Percentiles rank a stretch among this genome's conserved stretches.
phyloP scores from a whole-genome alignment of 768 basidiomycete species.

The Sarcomyxa edulis region DNA sequence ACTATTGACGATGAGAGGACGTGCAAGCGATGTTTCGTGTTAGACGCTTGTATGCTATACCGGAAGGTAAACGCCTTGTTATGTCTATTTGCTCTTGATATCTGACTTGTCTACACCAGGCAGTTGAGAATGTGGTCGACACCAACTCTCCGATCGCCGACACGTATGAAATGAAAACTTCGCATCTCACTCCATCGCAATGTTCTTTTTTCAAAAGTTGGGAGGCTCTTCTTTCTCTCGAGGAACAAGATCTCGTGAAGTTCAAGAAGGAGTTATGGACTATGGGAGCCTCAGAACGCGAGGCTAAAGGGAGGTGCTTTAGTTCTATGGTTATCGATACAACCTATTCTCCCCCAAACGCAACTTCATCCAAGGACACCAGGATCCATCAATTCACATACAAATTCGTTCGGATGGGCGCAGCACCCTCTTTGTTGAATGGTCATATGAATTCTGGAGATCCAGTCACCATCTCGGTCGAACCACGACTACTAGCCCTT shows the following conservation, averaged over 20 bases:
- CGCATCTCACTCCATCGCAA: slow-evolving; percentile 67
- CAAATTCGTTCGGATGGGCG: slow-evolving; percentile 44
- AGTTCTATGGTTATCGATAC: slow-evolving; percentile 66
- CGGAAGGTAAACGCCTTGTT: slow-evolving; percentile 52
- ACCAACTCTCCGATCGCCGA: slow-evolving; percentile 50
- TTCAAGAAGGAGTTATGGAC: slow-evolving; percentile 95
- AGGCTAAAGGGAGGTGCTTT: slow-evolving; percentile 81
- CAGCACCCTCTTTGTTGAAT: slow-evolving; percentile 50
- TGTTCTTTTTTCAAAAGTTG: slow-evolving; percentile 82
- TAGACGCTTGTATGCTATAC: slow-evolving; percentile 92
- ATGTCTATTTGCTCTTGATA: slow-evolving; percentile 7
- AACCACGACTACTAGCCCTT: slow-evolving; percentile 80
- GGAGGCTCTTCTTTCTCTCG: slow-evolving; percentile 79
- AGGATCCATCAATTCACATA: slow-evolving; percentile 82
- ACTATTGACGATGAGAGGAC: slow-evolving; percentile 78
- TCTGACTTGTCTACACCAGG: slow-evolving; percentile 31
- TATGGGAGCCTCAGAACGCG: slow-evolving; percentile 73
- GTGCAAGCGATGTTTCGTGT: slow-evolving; percentile 77
- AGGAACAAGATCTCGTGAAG: slow-evolving; percentile 81
- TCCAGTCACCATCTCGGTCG: slow-evolving; percentile 81
- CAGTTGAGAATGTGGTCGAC: slow-evolving; percentile 62
- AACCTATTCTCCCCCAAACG: slow-evolving; percentile 24
- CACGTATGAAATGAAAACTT: slow-evolving; percentile 73
- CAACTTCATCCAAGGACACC: slow-evolving; percentile 13
- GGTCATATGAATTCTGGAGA: slow-evolving; percentile 80